Base-by-base conservation (phyloP, 2,329 filamentous ascomycete genomes). In the Pseudopithomyces chartarum region DNA sequence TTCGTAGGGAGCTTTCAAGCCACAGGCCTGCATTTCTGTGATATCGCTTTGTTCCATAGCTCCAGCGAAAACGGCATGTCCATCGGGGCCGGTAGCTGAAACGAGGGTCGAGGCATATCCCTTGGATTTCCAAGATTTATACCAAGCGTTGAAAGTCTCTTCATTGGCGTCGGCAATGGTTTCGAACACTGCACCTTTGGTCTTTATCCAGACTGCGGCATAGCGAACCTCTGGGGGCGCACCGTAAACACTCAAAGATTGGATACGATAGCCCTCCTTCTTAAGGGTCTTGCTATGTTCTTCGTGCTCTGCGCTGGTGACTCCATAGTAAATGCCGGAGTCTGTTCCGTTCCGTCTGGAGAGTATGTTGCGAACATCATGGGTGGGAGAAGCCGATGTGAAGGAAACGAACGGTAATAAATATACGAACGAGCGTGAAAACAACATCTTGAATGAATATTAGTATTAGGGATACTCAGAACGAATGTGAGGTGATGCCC, bases 41-140 rank as follows among this genome's bases (percentile, higher is more conserved):
- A 54, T 26, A 55, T 63, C 61, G 8, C 22, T 56, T 23, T 59
- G 17, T 36, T 67, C 56, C 63, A 66, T 62, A 15, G 66, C 65
- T 19, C 62, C 65, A 2, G 63, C 63, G 40, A 61, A 67, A 10
- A 66, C 48, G 10, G 63, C 65, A 34, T 52, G 42, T 15, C 56
- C 64, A 15, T 51, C 48, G 11, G 62, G 36, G 11, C 65, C 63
- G 2, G 63, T 66, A n/a, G 62, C 63, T n/a, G 65, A 60, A 22
- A 67, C 55, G 23, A 63, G 61, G 15, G 65, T 66, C 2, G 65
- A 62, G 52, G 65, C 63, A 42, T 62, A 65, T 12, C 61, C 64
- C 34, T 36, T 52, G 6, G 55, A 38, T 52, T 48, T 66, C 58
- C 57, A 60, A 12, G 53, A 50, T 23, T 59, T 55, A 13, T 60